phyloP scores from a whole-genome alignment of 2,329 filamentous ascomycete species.

The Helotiales sp. region DNA sequence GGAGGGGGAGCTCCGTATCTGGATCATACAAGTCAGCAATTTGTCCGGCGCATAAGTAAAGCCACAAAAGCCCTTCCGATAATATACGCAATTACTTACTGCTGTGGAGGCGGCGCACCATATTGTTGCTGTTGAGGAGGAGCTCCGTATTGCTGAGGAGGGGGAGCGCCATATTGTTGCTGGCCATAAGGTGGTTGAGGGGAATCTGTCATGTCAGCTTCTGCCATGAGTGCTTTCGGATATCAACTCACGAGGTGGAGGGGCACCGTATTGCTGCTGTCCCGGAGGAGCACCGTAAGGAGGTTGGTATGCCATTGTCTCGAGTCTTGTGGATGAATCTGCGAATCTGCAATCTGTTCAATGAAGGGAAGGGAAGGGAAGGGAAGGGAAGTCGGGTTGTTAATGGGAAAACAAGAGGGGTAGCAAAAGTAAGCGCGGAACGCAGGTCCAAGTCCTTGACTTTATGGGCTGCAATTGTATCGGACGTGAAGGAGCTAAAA shows the following conservation, averaged over 20 bases:
- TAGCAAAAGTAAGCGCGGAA: conserved; percentile 15
- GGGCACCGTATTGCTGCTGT: conserved; percentile 24
- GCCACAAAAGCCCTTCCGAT: neutral
- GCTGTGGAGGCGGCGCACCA: conserved; percentile 32
- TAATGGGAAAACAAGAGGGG: conserved; percentile 18
- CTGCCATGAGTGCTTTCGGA: neutral
- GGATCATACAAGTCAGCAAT: conserved; percentile 8
- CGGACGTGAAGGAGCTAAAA: conserved; percentile 17
- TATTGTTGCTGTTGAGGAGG: conserved; percentile 8
- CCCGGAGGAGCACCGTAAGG: conserved; percentile 14
- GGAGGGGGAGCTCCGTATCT: conserved; percentile 23
- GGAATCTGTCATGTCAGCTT: conserved; percentile 26
- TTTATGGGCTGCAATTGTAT: conserved; percentile 1
- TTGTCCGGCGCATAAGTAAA: neutral
- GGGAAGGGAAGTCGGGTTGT: too few species aligned
- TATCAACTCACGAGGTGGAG: conserved; percentile 26
- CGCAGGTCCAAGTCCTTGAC: neutral
- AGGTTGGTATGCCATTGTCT: conserved; percentile 27
- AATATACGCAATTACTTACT: conserved; percentile 4
- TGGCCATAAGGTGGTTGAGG: conserved; percentile 24
- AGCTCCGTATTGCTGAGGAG: conserved; percentile 17
- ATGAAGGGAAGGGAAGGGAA: too few species aligned
- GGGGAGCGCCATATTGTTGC: conserved; percentile 23
- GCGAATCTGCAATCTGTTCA: conserved; percentile 8
- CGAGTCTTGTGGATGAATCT: neutral